Evolutionary conservation across 2,329 filamentous ascomycete genomes (phyloP), one percentile per base, ranked within the genome.

Genomic region (Aureobasidium mangrovei): DNA sequence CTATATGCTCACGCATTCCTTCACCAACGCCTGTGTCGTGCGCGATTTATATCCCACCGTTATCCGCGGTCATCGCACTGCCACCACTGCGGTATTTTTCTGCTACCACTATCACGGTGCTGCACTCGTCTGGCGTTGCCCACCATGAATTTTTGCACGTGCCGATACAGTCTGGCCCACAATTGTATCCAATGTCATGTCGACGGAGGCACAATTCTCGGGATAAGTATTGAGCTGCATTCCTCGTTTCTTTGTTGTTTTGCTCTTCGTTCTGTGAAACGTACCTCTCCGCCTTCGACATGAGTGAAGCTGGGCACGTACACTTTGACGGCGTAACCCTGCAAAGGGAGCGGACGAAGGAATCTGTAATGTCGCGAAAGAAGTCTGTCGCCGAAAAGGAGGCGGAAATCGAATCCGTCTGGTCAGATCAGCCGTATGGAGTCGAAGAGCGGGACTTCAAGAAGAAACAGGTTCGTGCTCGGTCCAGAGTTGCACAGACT

Each of bases 391-490:
- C 40, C 32, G 54, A 55, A n/a, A 55, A 55, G 28, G 54, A 55
- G 28, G 46, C 54, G 8, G 54, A 55, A 4, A 29, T 48, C 7
- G 53, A 46, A 12, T 55, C 54, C 4, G 27, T 41, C 31, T 55
- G 54, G 54, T 55, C 54, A 4, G 46, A 51, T 28, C 38, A 55
- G 18, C 39, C 46, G 18, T 49, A 55, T 40, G 54, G 45, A 8
- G 29, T 55, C 28, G 54, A 55, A n/a, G 54, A 55, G 33, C 43
- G 54, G 12, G 54, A 55, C 32, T 55, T 35, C 40, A 55, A 55
- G 38, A 44, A 55, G 39, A 55, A 55, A 27, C 54, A 55, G 53
- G 53, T 55, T 36, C 8, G 53, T 7, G 29, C 10, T 32, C 28
- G 12, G 35, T 7, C 7, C 8, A 10, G 2, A 3, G 36, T 31